These are phyloP conservation scores for Salix arbutifolia DNA, from an alignment of 345 rosid genomes.

Conservation along the genomic window DNA sequence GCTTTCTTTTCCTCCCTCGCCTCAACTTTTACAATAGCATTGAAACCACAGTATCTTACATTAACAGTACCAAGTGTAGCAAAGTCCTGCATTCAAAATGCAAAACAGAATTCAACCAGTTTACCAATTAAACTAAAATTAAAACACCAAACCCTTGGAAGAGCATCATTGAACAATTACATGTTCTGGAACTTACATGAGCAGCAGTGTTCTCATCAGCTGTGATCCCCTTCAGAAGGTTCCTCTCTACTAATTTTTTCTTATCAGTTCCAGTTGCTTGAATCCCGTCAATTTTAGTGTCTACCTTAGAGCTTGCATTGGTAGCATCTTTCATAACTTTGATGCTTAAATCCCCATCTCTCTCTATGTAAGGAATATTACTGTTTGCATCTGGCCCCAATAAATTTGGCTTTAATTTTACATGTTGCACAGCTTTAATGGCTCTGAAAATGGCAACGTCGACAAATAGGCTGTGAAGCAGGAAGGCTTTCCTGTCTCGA, in stretches of 20 bases:
- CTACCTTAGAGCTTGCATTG: slow-evolving; percentile 73
- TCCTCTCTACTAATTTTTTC: slow-evolving; percentile 60
- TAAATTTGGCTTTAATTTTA: slow-evolving; percentile 39
- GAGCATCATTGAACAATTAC: slow-evolving; percentile 11
- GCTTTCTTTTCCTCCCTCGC: slow-evolving; percentile 44
- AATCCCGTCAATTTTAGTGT: slow-evolving; percentile 87
- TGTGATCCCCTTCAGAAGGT: slow-evolving; percentile 91
- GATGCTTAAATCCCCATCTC: slow-evolving; percentile 69
- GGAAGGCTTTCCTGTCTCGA: slow-evolving; percentile 91
- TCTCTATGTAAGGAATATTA: slow-evolving; percentile 47
- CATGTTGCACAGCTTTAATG: slow-evolving; percentile 65
- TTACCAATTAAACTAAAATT: slow-evolving; percentile 2
- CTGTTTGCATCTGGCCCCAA: slow-evolving; percentile 20
- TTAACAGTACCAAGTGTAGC: slow-evolving; percentile 73
- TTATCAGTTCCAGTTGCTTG: slow-evolving; percentile 59
- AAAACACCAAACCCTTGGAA: slow-evolving; percentile 6
- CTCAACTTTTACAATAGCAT: slow-evolving; percentile 73
- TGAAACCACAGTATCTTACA: slow-evolving; percentile 80
- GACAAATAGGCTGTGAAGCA: slow-evolving; percentile 89
- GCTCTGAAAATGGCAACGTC: slow-evolving; percentile 85
- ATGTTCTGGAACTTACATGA: slow-evolving; percentile 54
- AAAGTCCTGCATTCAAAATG: slow-evolving; percentile 58
- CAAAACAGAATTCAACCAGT: slow-evolving; percentile 12
- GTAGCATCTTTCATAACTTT: slow-evolving; percentile 56
- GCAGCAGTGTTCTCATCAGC: slow-evolving; percentile 98